phyloP scores from a whole-genome alignment of 1,284 basidiomycete species.

The Ceratobasidium sp. region DNA sequence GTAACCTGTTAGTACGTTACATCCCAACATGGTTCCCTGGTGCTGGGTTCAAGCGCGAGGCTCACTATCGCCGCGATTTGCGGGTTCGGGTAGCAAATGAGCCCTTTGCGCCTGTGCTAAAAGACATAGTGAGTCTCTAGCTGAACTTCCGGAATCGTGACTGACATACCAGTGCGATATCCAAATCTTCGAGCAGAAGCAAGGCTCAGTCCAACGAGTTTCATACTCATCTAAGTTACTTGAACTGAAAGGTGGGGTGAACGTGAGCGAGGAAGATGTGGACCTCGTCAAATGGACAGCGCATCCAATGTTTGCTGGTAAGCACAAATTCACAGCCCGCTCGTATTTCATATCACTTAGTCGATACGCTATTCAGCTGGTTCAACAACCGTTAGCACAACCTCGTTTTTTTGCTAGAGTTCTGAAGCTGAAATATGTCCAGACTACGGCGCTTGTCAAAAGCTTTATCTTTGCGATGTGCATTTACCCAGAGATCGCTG shows the following conservation, averaged over 20 bases:
- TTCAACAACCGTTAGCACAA: slow-evolving; percentile 14
- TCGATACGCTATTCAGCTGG: not conserved
- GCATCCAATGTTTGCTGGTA: slow-evolving; percentile 29
- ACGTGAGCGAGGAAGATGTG: slow-evolving; percentile 21
- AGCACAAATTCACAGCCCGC: not conserved
- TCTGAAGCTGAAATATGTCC: not conserved
- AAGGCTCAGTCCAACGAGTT: slow-evolving; percentile 4
- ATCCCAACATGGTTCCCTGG: slow-evolving; percentile 35
- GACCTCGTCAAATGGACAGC: slow-evolving; percentile 31
- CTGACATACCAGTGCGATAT: too few relatives aligned
- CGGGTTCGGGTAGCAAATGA: not conserved
- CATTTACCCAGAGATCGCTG: slow-evolving; percentile 39
- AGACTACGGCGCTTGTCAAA: slow-evolving; percentile 31
- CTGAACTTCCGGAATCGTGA: too few relatives aligned
- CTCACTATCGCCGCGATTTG: not conserved
- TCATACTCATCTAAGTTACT: slow-evolving; percentile 32
- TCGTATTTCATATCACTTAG: not conserved
- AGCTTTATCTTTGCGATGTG: slow-evolving; percentile 42
- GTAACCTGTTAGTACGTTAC: not conserved
- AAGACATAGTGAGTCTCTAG: slow-evolving; percentile 1
- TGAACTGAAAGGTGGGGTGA: slow-evolving; percentile 23
- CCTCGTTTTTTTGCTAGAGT: not conserved
- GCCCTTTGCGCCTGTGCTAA: slow-evolving; percentile 9
- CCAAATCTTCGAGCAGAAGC: not conserved
- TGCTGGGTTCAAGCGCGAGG: not conserved